Percentiles rank a stretch among this genome's conserved stretches.
Evolutionary conservation across 257 asterid genomes (phyloP).

Genomic region (Mitragyna speciosa): DNA sequence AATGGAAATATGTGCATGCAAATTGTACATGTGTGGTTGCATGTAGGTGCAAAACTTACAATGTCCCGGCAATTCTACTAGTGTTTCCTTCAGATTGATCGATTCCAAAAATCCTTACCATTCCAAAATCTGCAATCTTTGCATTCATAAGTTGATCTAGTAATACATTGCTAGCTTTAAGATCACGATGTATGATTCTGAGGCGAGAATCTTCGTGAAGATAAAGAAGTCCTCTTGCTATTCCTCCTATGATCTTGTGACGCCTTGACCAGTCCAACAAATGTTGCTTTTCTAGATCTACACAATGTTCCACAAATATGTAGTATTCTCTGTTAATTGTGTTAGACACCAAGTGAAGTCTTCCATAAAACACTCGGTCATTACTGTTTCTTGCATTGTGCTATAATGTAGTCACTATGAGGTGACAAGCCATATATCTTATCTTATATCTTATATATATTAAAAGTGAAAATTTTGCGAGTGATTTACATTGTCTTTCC

Average conservation of each 20-base stretch:
- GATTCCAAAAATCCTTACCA: constrained; percentile 19
- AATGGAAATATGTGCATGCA: too few species aligned
- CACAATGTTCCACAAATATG: too few species aligned
- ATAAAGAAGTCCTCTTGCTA: constrained; percentile 31
- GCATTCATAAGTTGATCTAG: constrained; percentile 28
- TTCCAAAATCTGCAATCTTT: constrained; percentile 33
- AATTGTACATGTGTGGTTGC: too few species aligned
- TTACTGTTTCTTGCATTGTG: too few species aligned
- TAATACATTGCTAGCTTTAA: constrained; percentile 30
- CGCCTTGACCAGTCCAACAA: constrained; percentile 21
- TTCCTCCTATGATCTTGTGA: constrained; percentile 19
- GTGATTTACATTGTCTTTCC: too few species aligned
- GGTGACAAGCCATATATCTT: too few species aligned
- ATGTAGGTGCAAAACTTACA: constrained; percentile 5
- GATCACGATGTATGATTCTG: constrained; percentile 24
- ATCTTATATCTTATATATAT: too few species aligned
- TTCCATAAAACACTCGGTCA: too few species aligned
- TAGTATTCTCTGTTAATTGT: not conserved
- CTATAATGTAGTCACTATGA: too few species aligned
- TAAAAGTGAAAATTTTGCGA: too few species aligned
- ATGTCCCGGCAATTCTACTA: constrained; percentile 26
- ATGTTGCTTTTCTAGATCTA: constrained; percentile 7
- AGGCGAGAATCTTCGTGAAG: constrained; percentile 32
- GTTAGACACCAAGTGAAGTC: not conserved
- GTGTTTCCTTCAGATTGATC: constrained; percentile 26